phyloP scores from a whole-genome alignment of 352 stramenopile genomes.

The Pilasporangium apinafurcum region DNA sequence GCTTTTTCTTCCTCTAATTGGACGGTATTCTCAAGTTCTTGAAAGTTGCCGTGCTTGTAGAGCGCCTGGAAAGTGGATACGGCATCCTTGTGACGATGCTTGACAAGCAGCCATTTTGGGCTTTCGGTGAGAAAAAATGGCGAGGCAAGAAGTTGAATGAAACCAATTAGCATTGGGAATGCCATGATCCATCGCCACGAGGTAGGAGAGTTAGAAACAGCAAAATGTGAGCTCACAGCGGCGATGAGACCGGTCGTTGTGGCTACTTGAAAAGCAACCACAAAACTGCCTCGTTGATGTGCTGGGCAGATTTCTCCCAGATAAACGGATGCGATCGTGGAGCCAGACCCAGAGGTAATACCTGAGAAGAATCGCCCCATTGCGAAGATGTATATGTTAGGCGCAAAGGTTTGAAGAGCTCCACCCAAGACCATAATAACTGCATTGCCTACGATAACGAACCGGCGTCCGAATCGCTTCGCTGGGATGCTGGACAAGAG shows the following conservation, averaged over 20 bases:
- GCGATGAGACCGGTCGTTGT: conserved; percentile 21
- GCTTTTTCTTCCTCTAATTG: conserved; percentile 18
- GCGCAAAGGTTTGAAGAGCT: conserved; percentile 23
- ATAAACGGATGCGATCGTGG: conserved; percentile 25
- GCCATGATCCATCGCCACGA: conserved; percentile 35
- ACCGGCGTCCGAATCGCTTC: conserved; percentile 25
- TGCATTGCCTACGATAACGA: conserved; percentile 21
- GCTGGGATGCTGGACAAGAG: conserved; percentile 21
- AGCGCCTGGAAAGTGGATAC: conserved; percentile 16
- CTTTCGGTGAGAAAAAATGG: conserved; percentile 21
- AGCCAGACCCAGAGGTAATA: conserved; percentile 23
- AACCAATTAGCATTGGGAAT: conserved; percentile 20
- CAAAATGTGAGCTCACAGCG: conserved; percentile 27
- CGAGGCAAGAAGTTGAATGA: conserved; percentile 16
- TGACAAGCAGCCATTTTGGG: conserved; percentile 25
- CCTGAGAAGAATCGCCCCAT: conserved; percentile 31
- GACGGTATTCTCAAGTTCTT: conserved; percentile 20
- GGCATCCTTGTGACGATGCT: conserved; percentile 17
- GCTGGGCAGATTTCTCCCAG: conserved; percentile 26
- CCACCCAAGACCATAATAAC: conserved; percentile 29
- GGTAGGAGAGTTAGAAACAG: conserved; percentile 16
- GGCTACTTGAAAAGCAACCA: conserved; percentile 25
- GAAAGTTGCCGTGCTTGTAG: conserved; percentile 21
- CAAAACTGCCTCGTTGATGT: conserved; percentile 22
- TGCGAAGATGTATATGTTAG: conserved; percentile 27